Base-by-base conservation (phyloP, 108 stramenopile species). In the Cyclotella sp. region DNA sequence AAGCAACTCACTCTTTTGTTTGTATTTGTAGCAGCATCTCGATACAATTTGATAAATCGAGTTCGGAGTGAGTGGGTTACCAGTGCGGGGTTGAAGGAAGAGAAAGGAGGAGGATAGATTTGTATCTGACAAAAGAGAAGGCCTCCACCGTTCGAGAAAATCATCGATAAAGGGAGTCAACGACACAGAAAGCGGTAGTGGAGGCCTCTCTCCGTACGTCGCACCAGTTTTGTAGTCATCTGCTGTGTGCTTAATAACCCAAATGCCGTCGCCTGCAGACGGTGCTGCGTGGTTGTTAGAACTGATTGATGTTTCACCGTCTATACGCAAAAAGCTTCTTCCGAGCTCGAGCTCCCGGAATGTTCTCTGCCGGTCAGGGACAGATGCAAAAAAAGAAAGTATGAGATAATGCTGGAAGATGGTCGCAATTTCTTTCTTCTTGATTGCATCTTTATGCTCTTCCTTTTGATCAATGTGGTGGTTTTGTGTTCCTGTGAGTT, bases 321-420 rank as follows among this genome's bases (percentile, higher is more conserved):
- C 82, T 3, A 80, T 46, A 28, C 75, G 55, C 14, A 89, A 49
- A 57, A 95, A 84, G 27, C 88, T 89, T 55, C 81, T 72, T 24
- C 89, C 92, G 11, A 95, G 67, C 58, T 92, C 92, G 55, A 95
- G 64, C 68, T 95, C 94, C 59, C 92, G 79, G 22, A 93, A 88
- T 2, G 92, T 95, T 27, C 94, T 85, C 68, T 95, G 94, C 42
- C 92, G 86, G 82, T 95, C 94, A 12, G 94, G 94, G 14, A 95
- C 78, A 42, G 82, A 85, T 11, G 94, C 82, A 82, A 95, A 91
- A 30, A 95, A 88, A 2, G 91, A 80, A 9, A 95, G 72, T 47
- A 95, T 84, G 49, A 95, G 79, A 54, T 95, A 95, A 15, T 79
- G 73, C 68, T 93, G 92, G 64, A 79, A 95, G 47, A 63, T 80